phyloP scores from a whole-genome alignment of 352 stramenopile species.

The Phytopythium chamaehyphon region DNA sequence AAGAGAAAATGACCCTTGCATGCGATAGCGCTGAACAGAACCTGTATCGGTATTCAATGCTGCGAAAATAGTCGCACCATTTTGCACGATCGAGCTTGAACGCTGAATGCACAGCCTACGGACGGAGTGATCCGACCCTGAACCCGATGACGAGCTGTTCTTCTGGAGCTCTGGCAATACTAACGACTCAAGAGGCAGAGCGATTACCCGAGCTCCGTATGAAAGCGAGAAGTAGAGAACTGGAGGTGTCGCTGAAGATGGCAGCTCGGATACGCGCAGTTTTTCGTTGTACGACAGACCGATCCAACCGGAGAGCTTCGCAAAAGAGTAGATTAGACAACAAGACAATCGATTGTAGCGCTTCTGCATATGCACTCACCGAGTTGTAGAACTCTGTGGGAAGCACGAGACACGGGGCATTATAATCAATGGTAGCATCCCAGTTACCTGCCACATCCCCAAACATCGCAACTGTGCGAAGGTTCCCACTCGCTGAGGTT shows the following conservation, averaged over 20 bases:
- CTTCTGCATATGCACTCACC: conserved; percentile 15
- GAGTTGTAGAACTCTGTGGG: conserved; percentile 60
- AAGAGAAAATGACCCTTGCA: conserved; percentile 42
- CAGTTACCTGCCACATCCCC: conserved; percentile 53
- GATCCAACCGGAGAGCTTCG: conserved; percentile 50
- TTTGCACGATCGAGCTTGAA: conserved; percentile 48
- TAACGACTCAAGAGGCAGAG: conserved; percentile 41
- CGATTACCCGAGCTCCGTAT: conserved; percentile 21
- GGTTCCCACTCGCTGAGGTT: neutral
- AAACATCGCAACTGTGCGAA: conserved; percentile 25
- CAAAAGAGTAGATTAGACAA: neutral
- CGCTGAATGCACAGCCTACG: conserved; percentile 48
- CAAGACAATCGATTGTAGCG: neutral
- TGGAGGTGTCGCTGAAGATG: conserved; percentile 18
- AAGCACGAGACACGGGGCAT: conserved; percentile 49
- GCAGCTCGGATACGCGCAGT: conserved; percentile 41
- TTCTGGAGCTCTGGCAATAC: conserved; percentile 29
- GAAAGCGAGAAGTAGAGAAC: conserved; percentile 44
- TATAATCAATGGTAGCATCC: conserved; percentile 58
- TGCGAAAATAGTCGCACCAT: conserved; percentile 40
- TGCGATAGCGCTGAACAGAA: conserved; percentile 37
- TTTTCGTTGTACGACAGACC: conserved; percentile 40
- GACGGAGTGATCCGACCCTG: conserved; percentile 1
- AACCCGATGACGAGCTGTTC: conserved; percentile 5
- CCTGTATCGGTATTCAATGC: conserved; percentile 35